Conservation (phyloP, 2,329 filamentous ascomycete species). For the Biscogniauxia marginata region DNA sequence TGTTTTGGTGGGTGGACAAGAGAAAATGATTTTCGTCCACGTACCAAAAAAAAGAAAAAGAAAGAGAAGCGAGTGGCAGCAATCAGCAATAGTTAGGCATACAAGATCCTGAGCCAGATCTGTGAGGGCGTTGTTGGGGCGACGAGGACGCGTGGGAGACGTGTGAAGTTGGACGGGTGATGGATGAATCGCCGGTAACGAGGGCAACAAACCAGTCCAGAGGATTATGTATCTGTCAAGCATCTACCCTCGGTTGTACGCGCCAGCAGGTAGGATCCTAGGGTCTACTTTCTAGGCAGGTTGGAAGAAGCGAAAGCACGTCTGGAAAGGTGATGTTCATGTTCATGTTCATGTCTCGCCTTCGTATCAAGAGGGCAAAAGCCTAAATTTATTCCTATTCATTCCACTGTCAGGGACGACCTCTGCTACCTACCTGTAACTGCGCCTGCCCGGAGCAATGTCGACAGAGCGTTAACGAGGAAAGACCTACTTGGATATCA, state of each 20-base stretch:
- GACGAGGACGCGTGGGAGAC: slow-evolving; percentile 12
- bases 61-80: slow-evolving; percentile 19
- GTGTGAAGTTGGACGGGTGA: slow-evolving; percentile 4
- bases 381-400: too few relatives aligned
- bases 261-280: background rate
- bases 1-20: background rate
- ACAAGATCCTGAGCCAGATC: slow-evolving; percentile 34
- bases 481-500: too few relatives aligned
- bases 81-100: slow-evolving; percentile 40
- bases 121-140: slow-evolving; percentile 20
- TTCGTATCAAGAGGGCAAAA: too few relatives aligned
- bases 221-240: background rate
- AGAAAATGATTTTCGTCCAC: slow-evolving; percentile 7
- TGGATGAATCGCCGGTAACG: background rate
- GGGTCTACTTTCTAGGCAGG: background rate
- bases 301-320: background rate
- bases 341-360: too few relatives aligned
- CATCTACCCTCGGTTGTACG: background rate
- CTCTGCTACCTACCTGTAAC: too few relatives aligned
- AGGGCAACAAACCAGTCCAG: background rate
- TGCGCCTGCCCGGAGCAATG: too few relatives aligned
- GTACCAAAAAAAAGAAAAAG: slow-evolving; percentile 25
- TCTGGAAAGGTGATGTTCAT: background rate
- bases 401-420: too few relatives aligned
- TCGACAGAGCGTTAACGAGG: too few relatives aligned